phyloP scores from a whole-genome alignment of 2,329 filamentous ascomycete genomes.

The Phaeophleospora eucalypticola region DNA sequence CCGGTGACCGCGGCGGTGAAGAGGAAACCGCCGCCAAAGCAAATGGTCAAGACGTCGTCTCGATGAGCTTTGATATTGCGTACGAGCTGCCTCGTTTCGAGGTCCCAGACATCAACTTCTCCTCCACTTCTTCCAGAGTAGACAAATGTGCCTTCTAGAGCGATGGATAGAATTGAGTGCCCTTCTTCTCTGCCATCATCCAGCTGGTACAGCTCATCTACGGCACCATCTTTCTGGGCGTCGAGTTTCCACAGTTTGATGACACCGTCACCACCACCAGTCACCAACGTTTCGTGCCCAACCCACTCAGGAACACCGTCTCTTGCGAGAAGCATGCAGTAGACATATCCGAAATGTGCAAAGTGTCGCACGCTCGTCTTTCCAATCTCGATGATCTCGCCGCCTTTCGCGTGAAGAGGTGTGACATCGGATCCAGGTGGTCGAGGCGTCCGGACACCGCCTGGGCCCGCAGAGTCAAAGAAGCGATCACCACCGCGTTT shows the following conservation, averaged over 20 bases:
- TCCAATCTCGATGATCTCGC: conserved; percentile 73
- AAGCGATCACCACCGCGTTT: conserved; percentile 70
- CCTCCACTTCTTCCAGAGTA: conserved; percentile 87
- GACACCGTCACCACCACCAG: conserved; percentile 86
- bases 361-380: conserved; percentile 78
- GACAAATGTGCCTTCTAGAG: conserved; percentile 83
- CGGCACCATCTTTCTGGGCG: conserved; percentile 55
- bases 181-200: conserved; percentile 56
- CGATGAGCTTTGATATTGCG: conserved; percentile 77
- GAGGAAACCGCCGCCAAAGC: conserved; percentile 78
- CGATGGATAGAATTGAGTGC: conserved; percentile 69
- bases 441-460: conserved; percentile 72
- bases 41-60: conserved; percentile 79
- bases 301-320: conserved; percentile 67
- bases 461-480: conserved; percentile 85
- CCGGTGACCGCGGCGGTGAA: conserved; percentile 89
- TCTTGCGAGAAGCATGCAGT: conserved; percentile 85
- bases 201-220: conserved; percentile 65
- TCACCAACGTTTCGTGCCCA: conserved; percentile 75
- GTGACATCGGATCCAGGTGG: conserved; percentile 55
- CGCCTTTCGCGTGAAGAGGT: conserved; percentile 51
- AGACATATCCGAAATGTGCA: conserved; percentile 92
- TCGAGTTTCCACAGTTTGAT: conserved; percentile 88
- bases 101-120: conserved; percentile 91
- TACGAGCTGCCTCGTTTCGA: conserved; percentile 87